Evolutionary conservation across 1,284 basidiomycete species (phyloP).

Genomic region (Boletus calvinii): DNA sequence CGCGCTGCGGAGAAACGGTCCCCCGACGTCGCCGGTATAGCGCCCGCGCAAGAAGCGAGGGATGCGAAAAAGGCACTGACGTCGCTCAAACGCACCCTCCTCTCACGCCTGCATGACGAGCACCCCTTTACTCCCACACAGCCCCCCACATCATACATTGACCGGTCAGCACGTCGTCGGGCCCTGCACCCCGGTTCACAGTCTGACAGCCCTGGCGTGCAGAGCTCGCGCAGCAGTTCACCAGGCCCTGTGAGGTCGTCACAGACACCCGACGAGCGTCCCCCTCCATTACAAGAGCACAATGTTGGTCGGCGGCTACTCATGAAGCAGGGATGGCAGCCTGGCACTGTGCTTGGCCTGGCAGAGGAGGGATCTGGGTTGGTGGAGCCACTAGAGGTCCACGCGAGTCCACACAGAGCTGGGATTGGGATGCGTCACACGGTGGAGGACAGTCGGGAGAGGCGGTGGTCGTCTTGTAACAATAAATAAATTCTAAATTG

Average conservation of each 20-base stretch:
- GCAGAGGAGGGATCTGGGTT: conserved; percentile 39
- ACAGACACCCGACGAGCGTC: conserved; percentile 30
- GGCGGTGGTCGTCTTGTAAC: conserved; percentile 24
- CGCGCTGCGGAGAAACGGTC: conserved; percentile 40
- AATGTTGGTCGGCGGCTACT: conserved; percentile 69
- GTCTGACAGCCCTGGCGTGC: conserved; percentile 47
- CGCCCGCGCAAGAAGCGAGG: conserved; percentile 25
- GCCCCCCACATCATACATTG: conserved; percentile 44
- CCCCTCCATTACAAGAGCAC: conserved; percentile 46
- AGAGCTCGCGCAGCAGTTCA: conserved; percentile 25
- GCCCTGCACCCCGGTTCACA: conserved; percentile 51
- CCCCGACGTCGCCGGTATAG: conserved; percentile 26
- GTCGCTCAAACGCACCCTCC: conserved; percentile 57
- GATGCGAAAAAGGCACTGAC: conserved; percentile 62
- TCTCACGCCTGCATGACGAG: conserved; percentile 43
- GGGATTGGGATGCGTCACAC: conserved; percentile 49
- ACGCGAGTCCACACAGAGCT: conserved; percentile 42
- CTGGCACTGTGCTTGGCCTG: conserved; percentile 58
- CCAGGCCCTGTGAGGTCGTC: conserved; percentile 13
- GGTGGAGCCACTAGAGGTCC: conserved; percentile 55
- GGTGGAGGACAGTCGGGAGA: no score
- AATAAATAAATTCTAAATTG: not conserved
- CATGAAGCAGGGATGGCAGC: conserved; percentile 72
- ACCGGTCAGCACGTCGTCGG: conserved; percentile 67
- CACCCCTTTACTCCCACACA: conserved; percentile 15